Percentiles rank a stretch among this genome's conserved stretches.
These are phyloP conservation scores for Barbatosphaeria neglecta DNA, from an alignment of 495 filamentous ascomycete genomes.

Conservation along the genomic window DNA sequence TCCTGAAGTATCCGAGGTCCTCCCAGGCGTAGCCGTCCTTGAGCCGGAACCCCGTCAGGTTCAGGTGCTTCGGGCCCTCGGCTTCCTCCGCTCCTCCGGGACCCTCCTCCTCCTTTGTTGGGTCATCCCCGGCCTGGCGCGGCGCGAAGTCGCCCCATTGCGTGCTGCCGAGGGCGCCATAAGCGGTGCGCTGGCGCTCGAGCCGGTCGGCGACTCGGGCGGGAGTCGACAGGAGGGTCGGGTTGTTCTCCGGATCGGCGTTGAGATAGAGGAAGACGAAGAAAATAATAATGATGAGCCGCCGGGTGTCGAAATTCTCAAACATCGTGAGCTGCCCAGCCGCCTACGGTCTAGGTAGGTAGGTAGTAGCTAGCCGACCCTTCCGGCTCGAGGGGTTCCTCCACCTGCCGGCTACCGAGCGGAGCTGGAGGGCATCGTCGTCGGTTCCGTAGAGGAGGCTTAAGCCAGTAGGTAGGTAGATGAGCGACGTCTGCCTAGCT, in stretches of 20 bases:
- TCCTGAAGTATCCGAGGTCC: conserved; percentile 38
- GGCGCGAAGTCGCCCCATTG: conserved; percentile 65
- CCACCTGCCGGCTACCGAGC: too few relatives aligned
- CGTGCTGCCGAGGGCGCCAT: conserved; percentile 57
- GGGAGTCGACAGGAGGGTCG: conserved; percentile 27
- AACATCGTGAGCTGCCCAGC: conserved; percentile 13
- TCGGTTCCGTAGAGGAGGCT: too few relatives aligned
- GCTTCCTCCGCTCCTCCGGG: conserved; percentile 4
- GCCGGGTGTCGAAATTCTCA: conserved; percentile 27
- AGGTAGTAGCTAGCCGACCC: not conserved
- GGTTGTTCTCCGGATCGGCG: conserved; percentile 23
- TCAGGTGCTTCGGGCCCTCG: conserved; percentile 45
- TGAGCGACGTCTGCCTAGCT: too few relatives aligned
- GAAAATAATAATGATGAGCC: conserved; percentile 26
- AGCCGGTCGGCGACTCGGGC: conserved; percentile 25
- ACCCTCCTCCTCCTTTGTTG: too few relatives aligned
- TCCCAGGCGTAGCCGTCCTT: conserved; percentile 68
- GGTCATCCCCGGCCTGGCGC: conserved; percentile 14
- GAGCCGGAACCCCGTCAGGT: conserved; percentile 62
- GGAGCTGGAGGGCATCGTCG: too few relatives aligned
- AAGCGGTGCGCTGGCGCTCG: conserved; percentile 41
- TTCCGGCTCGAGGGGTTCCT: too few relatives aligned
- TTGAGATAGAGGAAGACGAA: conserved; percentile 32
- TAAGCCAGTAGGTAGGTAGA: too few relatives aligned
- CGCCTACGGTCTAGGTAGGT: not conserved